These are phyloP conservation scores for Viola pubescens DNA, from an alignment of 441 rosid genomes.

Conservation along the genomic window DNA sequence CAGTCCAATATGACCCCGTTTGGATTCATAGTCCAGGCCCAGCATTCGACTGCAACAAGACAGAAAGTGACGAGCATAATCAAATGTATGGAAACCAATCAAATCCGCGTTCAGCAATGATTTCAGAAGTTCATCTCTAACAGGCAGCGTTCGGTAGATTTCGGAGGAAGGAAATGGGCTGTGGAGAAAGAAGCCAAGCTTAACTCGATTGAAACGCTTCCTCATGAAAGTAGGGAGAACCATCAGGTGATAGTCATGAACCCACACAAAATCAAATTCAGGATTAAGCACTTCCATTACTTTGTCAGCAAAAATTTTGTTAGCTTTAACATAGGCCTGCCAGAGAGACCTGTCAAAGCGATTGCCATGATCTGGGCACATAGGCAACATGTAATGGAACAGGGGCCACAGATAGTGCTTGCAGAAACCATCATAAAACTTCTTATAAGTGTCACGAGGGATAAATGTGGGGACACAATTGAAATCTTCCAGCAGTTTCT, in stretches of 20 bases:
- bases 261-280: slow-evolving; percentile 69
- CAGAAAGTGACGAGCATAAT: slow-evolving; percentile 73
- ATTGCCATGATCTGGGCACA: slow-evolving; percentile 49
- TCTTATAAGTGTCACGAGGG: slow-evolving; percentile 47
- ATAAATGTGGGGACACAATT: slow-evolving; percentile 71
- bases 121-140: slow-evolving; percentile 55
- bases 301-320: slow-evolving; percentile 63
- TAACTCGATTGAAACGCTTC: slow-evolving; percentile 49
- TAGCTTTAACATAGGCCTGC: slow-evolving; percentile 70
- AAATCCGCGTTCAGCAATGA: slow-evolving; percentile 65
- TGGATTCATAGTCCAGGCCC: slow-evolving; percentile 66
- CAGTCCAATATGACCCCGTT: slow-evolving; percentile 63
- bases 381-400: slow-evolving; percentile 80
- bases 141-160: slow-evolving; percentile 63
- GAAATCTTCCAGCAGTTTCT: slow-evolving; percentile 48
- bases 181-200: slow-evolving; percentile 77
- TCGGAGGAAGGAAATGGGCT: slow-evolving; percentile 80
- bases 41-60: slow-evolving; percentile 74
- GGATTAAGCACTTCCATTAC: slow-evolving; percentile 70
- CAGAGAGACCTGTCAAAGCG: slow-evolving; percentile 53
- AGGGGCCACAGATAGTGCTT: slow-evolving; percentile 79
- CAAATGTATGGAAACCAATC: slow-evolving; percentile 73
- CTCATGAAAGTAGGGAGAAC: slow-evolving; percentile 73
- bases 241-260: slow-evolving; percentile 82
- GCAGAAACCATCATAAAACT: slow-evolving; percentile 59